A percentile compares a stretch with the other conserved stretches of the same genome.
Evolutionary conservation across 2,329 filamentous ascomycete genomes (phyloP).

Genomic region (Plenodomus biglobosus): DNA sequence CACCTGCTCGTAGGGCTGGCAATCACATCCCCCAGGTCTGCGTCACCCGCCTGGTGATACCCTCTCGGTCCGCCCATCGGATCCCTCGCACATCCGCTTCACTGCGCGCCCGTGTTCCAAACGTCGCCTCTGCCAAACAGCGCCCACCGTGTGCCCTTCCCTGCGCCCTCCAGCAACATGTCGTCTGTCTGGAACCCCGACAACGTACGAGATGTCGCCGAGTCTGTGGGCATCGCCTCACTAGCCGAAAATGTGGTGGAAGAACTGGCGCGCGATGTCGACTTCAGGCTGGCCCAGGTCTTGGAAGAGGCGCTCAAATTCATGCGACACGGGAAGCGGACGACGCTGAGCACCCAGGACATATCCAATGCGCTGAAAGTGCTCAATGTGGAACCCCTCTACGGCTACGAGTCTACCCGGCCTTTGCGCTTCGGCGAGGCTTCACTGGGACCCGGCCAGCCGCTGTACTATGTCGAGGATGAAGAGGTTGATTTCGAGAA

Average conservation of each 20-base stretch:
- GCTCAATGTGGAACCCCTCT: conserved; percentile 90
- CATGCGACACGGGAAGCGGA: conserved; percentile 89
- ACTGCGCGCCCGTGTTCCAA: conserved; percentile 11
- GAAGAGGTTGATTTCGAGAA: conserved; percentile 99
- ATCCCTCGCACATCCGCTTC: conserved; percentile 12
- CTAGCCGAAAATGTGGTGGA: conserved; percentile 85
- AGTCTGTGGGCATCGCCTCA: conserved; percentile 84
- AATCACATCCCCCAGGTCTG: conserved; percentile 30
- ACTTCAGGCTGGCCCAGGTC: conserved; percentile 91
- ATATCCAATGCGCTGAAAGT: conserved; percentile 81
- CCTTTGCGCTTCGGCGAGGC: conserved; percentile 92
- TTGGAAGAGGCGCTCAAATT: conserved; percentile 92
- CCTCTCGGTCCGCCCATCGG: conserved; percentile 24
- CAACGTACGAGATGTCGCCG: conserved; percentile 92
- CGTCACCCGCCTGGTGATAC: conserved; percentile 32
- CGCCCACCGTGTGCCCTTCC: conserved; percentile 11
- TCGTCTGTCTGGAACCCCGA: conserved; percentile 87
- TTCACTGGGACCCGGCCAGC: conserved; percentile 87
- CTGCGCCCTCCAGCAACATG: conserved; percentile 25
- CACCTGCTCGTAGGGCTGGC: conserved; percentile 36
- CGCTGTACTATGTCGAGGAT: conserved; percentile 95
- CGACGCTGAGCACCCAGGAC: conserved; percentile 84
- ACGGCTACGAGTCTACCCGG: conserved; percentile 91
- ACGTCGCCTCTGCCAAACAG: conserved; percentile 10
- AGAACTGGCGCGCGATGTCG: conserved; percentile 87